Evolutionary conservation across 768 basidiomycete genomes (phyloP), one percentile per base, ranked within the genome.

Genomic region (Mrakia blollopis): DNA sequence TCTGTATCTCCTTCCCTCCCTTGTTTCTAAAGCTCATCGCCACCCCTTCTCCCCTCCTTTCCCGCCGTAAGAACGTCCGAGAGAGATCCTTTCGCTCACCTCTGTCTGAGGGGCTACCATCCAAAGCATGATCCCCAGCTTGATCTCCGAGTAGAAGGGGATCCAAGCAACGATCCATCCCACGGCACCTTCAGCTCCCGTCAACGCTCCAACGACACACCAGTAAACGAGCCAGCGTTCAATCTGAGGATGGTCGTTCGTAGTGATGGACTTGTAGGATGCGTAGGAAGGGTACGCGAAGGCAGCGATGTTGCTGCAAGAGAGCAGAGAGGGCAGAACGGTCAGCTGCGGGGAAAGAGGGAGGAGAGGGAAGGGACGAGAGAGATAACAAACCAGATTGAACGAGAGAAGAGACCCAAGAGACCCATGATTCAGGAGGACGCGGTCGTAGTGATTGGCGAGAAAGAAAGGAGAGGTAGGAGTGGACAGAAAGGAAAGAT

Each of bases 191-290:
- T 97, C 94, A 8, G 92, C 84, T 6, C 88, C 90, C 23, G 94
- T 87, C 80, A 94, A 89, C 81, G 90, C 79, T 1, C 83, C 85
- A n/a, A 86, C 81, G 30, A 86, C 84, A 41, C 81, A 80, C 94
- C 95, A 98, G 81, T 97, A 98, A 92, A 94, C 95, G 73, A 98
- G 87, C 94, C 95, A 97, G 84, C 93, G 86, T 82, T 97, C 95
- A 13, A 95, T 86, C 63, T 74, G 67, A 25, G 16, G 35, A 30
- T 52, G 23, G 5, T 68, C 44, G 25, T 69, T 32, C 13, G 68
- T 89, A 52, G 91, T 91, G 44, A 98, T 88, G 0, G 92, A 89
- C 86, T 98, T 98, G 86, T 95, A 98, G n/a, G 93, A 94, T 41
- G 93, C 92, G 85, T 98, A 98, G 32, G 91, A 92, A 0, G 94